Conservation (phyloP, 345 rosid genomes). For the Arabis hirsuta region DNA sequence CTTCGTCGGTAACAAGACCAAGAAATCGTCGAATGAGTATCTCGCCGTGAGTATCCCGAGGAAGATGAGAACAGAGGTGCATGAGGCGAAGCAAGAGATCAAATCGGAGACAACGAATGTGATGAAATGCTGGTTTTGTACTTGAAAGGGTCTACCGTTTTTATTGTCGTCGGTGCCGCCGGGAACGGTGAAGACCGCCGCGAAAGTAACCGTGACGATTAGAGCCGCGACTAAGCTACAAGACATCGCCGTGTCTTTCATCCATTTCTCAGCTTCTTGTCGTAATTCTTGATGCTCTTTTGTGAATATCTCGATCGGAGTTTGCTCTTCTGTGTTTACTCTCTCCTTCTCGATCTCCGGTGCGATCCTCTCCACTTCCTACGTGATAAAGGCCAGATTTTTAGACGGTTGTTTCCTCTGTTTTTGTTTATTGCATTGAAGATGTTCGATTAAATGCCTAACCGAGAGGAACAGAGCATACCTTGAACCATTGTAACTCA, state of each 20-base stretch:
- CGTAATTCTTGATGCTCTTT: conserved; percentile 33
- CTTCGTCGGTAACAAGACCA: conserved; percentile 38
- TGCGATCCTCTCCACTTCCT: conserved; percentile 45
- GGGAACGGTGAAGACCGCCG: conserved; percentile 46
- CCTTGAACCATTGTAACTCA: conserved; percentile 50
- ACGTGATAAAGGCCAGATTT: background rate
- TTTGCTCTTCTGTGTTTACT: conserved; percentile 38
- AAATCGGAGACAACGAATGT: conserved; percentile 42
- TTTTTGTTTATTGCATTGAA: background rate
- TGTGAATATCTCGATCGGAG: conserved; percentile 40
- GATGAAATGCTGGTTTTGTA: background rate
- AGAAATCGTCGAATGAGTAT: conserved; percentile 45
- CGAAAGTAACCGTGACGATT: conserved; percentile 45
- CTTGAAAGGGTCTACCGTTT: conserved; percentile 31
- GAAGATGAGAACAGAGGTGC: conserved; percentile 41
- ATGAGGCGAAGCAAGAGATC: conserved; percentile 44
- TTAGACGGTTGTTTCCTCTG: background rate
- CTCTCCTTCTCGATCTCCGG: conserved; percentile 31
- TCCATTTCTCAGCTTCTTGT: conserved; percentile 45
- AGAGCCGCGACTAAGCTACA: conserved; percentile 46
- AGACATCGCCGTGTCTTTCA: conserved; percentile 46
- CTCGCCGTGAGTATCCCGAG: conserved; percentile 45
- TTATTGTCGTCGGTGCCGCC: conserved; percentile 26
- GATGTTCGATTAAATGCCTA: background rate
- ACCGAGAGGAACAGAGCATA: conserved; percentile 13